These are phyloP conservation scores for Lignosus rhinocerotis DNA, from an alignment of 1,284 basidiomycete species.

Conservation along the genomic window DNA sequence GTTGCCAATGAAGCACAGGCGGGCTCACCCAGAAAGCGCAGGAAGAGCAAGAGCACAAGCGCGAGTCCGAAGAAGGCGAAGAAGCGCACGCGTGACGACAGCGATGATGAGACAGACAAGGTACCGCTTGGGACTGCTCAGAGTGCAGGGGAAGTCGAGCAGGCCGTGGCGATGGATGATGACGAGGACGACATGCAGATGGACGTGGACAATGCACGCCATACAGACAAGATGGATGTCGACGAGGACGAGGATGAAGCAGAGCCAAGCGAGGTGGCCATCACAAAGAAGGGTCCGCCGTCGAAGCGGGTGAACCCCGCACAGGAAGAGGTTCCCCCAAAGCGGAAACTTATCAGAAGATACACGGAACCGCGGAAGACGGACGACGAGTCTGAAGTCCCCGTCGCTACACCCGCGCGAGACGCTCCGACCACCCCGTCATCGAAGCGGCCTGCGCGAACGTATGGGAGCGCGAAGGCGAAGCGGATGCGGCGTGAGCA, in stretches of 20 bases:
- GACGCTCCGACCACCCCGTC: conserved; percentile 1
- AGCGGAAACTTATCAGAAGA: conserved; percentile 18
- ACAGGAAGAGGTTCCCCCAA: not conserved
- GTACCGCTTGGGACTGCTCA: conserved; percentile 15
- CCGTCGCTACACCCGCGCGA: not conserved
- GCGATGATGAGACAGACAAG: not conserved
- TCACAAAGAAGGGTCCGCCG: conserved; percentile 10
- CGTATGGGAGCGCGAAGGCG: conserved; percentile 16
- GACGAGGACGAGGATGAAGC: conserved; percentile 19
- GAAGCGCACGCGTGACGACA: conserved; percentile 1
- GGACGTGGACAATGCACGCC: conserved; percentile 27
- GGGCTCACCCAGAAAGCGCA: not conserved
- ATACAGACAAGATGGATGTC: conserved; percentile 24
- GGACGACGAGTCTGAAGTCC: conserved; percentile 10
- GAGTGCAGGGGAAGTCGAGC: conserved; percentile 27
- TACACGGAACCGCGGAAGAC: conserved; percentile 11
- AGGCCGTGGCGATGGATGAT: conserved; percentile 23
- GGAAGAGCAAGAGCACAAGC: conserved; percentile 16
- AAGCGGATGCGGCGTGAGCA: not conserved
- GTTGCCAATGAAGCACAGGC: conserved; percentile 9
- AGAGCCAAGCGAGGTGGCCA: conserved; percentile 10
- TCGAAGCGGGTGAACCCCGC: conserved; percentile 10
- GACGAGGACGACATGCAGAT: conserved; percentile 24
- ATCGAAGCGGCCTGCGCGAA: conserved; percentile 8
- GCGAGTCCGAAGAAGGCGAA: conserved; percentile 21